Conservation (phyloP, 768 basidiomycete genomes). For the Polyporus arcularius region DNA sequence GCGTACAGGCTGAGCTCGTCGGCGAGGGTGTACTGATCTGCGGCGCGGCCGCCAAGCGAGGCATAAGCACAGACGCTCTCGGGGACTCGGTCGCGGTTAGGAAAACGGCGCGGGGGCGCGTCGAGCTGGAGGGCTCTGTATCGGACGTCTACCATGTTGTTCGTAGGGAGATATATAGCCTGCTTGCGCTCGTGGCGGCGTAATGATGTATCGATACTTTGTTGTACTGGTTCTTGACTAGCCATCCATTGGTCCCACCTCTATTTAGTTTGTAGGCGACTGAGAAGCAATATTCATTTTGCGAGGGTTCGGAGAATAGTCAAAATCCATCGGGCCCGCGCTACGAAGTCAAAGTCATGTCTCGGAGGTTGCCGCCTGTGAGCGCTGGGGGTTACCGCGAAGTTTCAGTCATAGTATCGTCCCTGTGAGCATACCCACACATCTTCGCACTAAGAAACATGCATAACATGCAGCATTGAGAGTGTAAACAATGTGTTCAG, state of each 20-base stretch:
- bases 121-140: conserved; percentile 88
- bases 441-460: too few species aligned
- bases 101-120: conserved; percentile 81
- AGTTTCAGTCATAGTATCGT: too few species aligned
- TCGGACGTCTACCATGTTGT: conserved; percentile 90
- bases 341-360: too few species aligned
- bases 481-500: too few species aligned
- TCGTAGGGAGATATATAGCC: conserved; percentile 82
- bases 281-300: too few species aligned
- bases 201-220: conserved; percentile 20
- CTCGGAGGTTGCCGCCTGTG: too few species aligned
- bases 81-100: conserved; percentile 82
- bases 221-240: background rate
- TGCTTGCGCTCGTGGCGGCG: conserved; percentile 87
- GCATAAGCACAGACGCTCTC: conserved; percentile 42
- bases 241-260: background rate
- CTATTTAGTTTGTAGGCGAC: too few species aligned
- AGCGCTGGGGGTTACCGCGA: too few species aligned
- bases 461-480: too few species aligned
- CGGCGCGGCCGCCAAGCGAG: conserved; percentile 55
- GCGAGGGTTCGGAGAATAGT: too few species aligned
- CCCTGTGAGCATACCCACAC: too few species aligned
- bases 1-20: conserved; percentile 91
- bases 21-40: conserved; percentile 97
- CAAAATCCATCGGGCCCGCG: too few species aligned